Evolutionary conservation across 306 rosid genomes (phyloP), one percentile per base, ranked within the genome.

Genomic region (Vicia faba): DNA sequence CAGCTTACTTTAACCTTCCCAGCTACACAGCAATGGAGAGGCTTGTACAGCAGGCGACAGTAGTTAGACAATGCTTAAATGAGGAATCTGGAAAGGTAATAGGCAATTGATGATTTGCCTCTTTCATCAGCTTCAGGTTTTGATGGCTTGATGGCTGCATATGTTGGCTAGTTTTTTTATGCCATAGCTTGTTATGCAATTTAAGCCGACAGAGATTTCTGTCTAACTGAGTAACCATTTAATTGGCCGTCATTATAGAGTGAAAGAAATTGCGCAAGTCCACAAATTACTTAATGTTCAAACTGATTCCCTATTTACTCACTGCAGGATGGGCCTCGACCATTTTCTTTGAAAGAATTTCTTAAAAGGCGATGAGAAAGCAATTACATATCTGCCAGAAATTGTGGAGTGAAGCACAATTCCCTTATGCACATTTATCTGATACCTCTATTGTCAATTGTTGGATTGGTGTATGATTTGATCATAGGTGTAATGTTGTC

Each of bases 1-100:
- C 85, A 91, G 97, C 77, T 25, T 84, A 88, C 73, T 79, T 84
- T 46, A 87, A 85, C 63, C 80, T 84, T 59, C 97, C 96, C 64
- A 81, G 86, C 75, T 79, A 80, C 75, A 79, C 91, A 39, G 82
- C 95, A 59, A 82, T 88, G 96, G 96, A 91, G 78, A 87, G 86
- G 85, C 88, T 91, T 61, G 80, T 89, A 71, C 87, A 87, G 60
- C 97, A 91, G 77, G 78, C 91, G 8, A 82, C 90, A 15, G 78
- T 78, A 10, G 97, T 91, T 58, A 80, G 90, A 43, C 90, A 89
- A 61, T 87, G 72, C 82, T 79, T 88, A 59, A 82, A 78, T 68
- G 86, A 82, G 50, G 96, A 84, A 62, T 68, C 69, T 73, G 88
- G 75, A 68, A 88, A 86, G 95, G 97, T 93, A 80, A 76, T 64